Evolutionary conservation across 2,329 filamentous ascomycete genomes (phyloP).

Genomic region (Stachybotrys chlorohalonatus): DNA sequence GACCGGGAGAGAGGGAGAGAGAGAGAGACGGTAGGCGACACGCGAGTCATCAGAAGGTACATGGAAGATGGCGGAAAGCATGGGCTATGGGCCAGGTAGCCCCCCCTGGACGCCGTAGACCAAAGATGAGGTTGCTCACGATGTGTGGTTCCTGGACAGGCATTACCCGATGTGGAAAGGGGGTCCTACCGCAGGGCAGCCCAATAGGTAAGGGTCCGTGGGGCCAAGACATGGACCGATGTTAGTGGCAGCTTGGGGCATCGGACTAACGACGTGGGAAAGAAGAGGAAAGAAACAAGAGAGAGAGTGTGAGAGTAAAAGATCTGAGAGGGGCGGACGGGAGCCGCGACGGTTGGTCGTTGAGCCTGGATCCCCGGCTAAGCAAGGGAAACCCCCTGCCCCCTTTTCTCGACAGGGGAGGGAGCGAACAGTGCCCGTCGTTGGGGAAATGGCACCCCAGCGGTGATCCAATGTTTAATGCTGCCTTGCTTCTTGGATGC

Average conservation of each 20-base stretch:
- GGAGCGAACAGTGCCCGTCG: background rate
- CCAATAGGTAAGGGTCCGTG: background rate
- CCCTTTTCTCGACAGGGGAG: no score
- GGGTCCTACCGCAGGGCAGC: background rate
- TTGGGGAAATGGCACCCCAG: background rate
- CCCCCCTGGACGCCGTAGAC: background rate
- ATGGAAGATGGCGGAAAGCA: background rate
- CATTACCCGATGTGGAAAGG: background rate
- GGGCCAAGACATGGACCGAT: background rate
- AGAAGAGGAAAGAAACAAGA: background rate
- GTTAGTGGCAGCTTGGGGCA: background rate
- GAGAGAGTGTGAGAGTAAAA: background rate
- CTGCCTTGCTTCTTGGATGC: background rate
- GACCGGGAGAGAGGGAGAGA: background rate
- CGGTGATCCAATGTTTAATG: background rate
- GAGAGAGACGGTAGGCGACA: background rate
- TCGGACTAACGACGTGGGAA: background rate
- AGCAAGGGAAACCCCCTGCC: background rate
- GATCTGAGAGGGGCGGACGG: background rate
- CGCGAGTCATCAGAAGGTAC: background rate
- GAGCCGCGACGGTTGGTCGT: background rate
- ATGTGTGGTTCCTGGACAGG: background rate
- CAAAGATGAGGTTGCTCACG: background rate
- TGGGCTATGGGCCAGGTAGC: background rate
- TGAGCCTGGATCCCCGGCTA: background rate